These are phyloP conservation scores for Fusarium sp. DNA, from an alignment of 2,329 filamentous ascomycete species.

Conservation along the genomic window DNA sequence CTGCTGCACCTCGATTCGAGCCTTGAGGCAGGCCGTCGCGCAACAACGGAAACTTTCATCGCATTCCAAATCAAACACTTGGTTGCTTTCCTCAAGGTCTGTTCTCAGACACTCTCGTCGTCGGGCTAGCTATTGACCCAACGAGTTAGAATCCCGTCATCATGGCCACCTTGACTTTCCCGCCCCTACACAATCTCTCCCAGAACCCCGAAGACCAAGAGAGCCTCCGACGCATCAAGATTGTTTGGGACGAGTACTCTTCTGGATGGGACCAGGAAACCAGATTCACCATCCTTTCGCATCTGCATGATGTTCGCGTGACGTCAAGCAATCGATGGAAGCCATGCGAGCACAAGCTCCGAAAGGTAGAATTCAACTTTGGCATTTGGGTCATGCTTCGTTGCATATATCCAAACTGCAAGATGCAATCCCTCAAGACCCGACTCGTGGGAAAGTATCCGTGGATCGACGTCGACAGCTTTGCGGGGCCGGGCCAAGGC, in stretches of 20 bases:
- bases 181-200: neutral
- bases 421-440: neutral
- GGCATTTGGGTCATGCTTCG: constrained; percentile 15
- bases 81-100: neutral
- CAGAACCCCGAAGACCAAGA: constrained; percentile 11
- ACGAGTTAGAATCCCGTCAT: neutral
- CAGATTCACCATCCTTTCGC: neutral
- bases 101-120: neutral
- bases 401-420: constrained; percentile 5
- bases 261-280: neutral
- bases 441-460: constrained; percentile 5
- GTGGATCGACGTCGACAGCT: constrained; percentile 1
- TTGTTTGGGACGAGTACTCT: neutral
- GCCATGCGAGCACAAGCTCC: constrained; percentile 11
- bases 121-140: neutral
- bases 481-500: neutral
- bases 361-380: neutral
- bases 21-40: neutral
- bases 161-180: neutral
- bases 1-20: neutral
- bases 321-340: neutral
- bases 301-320: neutral
- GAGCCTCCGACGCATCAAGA: constrained; percentile 1
- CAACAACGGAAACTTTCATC: neutral
- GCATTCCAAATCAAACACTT: neutral